Conservation (phyloP, 352 stramenopile species). For the Thraustochytrium striatum region DNA sequence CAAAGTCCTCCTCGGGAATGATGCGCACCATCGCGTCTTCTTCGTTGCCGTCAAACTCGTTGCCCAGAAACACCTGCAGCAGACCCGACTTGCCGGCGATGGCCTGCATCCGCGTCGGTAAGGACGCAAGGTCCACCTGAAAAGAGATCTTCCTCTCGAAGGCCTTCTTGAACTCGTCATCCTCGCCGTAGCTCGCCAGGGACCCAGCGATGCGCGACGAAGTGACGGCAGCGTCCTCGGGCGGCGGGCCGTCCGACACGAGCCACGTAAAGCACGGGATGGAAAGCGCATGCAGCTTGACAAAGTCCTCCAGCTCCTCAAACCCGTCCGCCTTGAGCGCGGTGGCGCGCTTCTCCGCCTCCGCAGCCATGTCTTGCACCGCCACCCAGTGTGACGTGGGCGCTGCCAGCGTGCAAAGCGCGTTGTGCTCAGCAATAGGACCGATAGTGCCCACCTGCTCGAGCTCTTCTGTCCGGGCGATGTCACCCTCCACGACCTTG, state of each 20-base stretch:
- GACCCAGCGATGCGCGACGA: background rate
- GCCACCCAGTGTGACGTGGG: background rate
- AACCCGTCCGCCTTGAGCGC: background rate
- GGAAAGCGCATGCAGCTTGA: background rate
- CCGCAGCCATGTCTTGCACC: background rate
- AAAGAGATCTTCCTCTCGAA: background rate
- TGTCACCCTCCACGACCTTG: background rate
- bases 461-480: background rate
- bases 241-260: background rate
- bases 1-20: background rate
- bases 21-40: background rate
- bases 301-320: background rate
- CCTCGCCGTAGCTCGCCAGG: background rate
- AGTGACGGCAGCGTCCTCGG: background rate
- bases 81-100: background rate
- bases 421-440: no score
- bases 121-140: background rate
- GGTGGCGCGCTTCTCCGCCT: background rate
- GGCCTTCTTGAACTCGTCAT: no score
- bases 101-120: background rate
- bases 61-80: background rate
- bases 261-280: background rate
- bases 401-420: background rate
- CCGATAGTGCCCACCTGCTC: background rate
- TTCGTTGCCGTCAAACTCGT: background rate